A percentile compares a stretch with the other conserved stretches of the same genome.
Evolutionary conservation across 805 yeast genomes (phyloP).

Genomic region (Ogataea nakhonphanomensis): DNA sequence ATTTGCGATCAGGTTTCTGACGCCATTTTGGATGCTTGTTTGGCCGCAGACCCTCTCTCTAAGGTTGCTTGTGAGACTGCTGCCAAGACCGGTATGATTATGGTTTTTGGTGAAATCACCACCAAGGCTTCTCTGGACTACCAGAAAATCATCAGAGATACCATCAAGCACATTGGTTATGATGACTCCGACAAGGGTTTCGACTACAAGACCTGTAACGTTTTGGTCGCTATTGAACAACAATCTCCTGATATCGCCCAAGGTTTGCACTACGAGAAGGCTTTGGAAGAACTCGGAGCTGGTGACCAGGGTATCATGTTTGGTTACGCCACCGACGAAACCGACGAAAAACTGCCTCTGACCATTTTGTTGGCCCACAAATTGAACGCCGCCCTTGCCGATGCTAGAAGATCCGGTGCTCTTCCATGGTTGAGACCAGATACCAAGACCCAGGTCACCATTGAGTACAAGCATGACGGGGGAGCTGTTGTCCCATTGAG

Average conservation of each 20-base stretch:
- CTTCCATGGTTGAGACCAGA: slow-evolving; percentile 98
- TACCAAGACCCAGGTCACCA: slow-evolving; percentile 99
- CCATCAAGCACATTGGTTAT: slow-evolving; percentile 97
- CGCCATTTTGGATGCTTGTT: slow-evolving; percentile 97
- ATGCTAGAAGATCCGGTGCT: slow-evolving; percentile 94
- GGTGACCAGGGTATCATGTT: slow-evolving; percentile 99
- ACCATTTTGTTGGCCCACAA: slow-evolving; percentile 93
- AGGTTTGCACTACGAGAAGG: slow-evolving; percentile 96
- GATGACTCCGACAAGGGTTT: slow-evolving; percentile 95
- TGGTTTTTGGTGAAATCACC: slow-evolving; percentile 99
- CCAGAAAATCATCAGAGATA: slow-evolving; percentile 97
- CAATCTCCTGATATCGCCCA: slow-evolving; percentile 99
- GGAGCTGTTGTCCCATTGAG: slow-evolving; percentile 96
- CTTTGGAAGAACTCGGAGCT: slow-evolving; percentile 96
- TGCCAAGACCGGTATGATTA: slow-evolving; percentile 98
- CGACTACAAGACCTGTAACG: slow-evolving; percentile 99
- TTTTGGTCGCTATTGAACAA: slow-evolving; percentile 97
- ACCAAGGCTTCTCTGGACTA: slow-evolving; percentile 92
- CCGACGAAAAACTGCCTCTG: slow-evolving; percentile 95
- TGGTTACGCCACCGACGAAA: slow-evolving; percentile 99
- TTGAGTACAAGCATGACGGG: slow-evolving; percentile 88
- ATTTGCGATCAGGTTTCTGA: slow-evolving; percentile 99
- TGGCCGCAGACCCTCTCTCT: slow-evolving; percentile 91
- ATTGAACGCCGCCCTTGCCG: slow-evolving; percentile 94
- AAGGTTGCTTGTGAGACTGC: slow-evolving; percentile 99